A percentile compares a stretch with the other conserved stretches of the same genome.
These are phyloP conservation scores for Apocynum venetum DNA, from an alignment of 257 asterid species.

Conservation along the genomic window DNA sequence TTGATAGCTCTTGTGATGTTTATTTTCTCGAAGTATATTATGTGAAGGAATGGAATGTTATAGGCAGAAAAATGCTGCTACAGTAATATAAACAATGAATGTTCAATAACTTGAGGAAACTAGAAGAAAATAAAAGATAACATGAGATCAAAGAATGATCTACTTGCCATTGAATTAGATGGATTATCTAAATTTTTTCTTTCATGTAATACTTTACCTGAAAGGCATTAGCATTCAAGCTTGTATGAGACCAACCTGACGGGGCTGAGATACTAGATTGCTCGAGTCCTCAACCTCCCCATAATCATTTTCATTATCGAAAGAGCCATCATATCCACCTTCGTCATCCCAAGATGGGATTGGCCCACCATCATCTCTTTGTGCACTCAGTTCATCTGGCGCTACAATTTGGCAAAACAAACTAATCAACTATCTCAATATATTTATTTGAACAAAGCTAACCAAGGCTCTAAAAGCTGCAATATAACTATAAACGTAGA, in stretches of 20 bases:
- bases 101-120: neutral
- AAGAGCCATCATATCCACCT: slow-evolving; percentile 50
- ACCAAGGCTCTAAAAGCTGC: neutral
- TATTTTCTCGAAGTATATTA: neutral
- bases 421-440: neutral
- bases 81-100: neutral
- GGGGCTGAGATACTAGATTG: slow-evolving; percentile 88
- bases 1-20: neutral
- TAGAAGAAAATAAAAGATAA: neutral
- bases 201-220: neutral
- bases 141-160: neutral
- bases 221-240: neutral
- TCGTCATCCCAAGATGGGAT: slow-evolving; percentile 69
- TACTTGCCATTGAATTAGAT: neutral
- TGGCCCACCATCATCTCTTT: slow-evolving; percentile 50
- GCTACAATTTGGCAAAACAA: slow-evolving; percentile 15
- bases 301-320: slow-evolving; percentile 51
- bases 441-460: neutral
- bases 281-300: slow-evolving; percentile 58
- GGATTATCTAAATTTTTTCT: neutral
- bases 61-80: neutral
- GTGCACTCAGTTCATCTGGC: slow-evolving; percentile 51
- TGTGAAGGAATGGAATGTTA: neutral
- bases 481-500: neutral
- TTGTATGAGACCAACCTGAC: slow-evolving; percentile 56